Evolutionary conservation across 768 basidiomycete genomes (phyloP).

Genomic region (Cystoderma amianthinum): DNA sequence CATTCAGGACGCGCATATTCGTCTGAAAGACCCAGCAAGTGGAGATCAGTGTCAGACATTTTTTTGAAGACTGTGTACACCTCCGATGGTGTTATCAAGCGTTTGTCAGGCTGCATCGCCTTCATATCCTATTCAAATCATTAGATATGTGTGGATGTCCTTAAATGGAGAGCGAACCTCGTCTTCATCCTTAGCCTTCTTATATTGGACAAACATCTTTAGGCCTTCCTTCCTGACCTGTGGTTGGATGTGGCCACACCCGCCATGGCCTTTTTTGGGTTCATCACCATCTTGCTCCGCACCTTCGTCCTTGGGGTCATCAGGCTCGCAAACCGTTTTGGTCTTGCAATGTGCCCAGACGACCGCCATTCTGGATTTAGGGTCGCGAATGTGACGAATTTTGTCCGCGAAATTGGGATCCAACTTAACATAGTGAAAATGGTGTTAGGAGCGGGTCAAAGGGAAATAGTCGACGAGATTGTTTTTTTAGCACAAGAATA

Average conservation of each 20-base stretch:
- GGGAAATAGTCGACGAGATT: constrained; percentile 17
- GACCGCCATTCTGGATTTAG: constrained; percentile 79
- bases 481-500: constrained; percentile 32
- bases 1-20: constrained; percentile 97
- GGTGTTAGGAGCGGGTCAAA: constrained; percentile 10
- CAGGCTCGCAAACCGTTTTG: constrained; percentile 84
- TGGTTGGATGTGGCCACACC: constrained; percentile 92
- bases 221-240: constrained; percentile 89
- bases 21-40: constrained; percentile 86
- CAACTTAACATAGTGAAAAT: constrained; percentile 46
- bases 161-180: constrained; percentile 50
- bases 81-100: constrained; percentile 77
- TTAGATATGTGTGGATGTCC: constrained; percentile 8
- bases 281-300: constrained; percentile 65
- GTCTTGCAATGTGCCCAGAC: constrained; percentile 86
- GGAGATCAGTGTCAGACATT: constrained; percentile 85
- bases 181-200: constrained; percentile 90
- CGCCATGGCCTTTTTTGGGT: constrained; percentile 89
- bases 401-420: constrained; percentile 82
- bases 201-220: constrained; percentile 92
- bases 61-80: constrained; percentile 95
- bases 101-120: constrained; percentile 75
- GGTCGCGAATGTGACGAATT: constrained; percentile 80
- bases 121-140: constrained; percentile 58
- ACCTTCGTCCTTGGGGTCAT: constrained; percentile 83